Evolutionary conservation across 306 rosid genomes (phyloP).

Genomic region (Glycyrrhiza uralensis): DNA sequence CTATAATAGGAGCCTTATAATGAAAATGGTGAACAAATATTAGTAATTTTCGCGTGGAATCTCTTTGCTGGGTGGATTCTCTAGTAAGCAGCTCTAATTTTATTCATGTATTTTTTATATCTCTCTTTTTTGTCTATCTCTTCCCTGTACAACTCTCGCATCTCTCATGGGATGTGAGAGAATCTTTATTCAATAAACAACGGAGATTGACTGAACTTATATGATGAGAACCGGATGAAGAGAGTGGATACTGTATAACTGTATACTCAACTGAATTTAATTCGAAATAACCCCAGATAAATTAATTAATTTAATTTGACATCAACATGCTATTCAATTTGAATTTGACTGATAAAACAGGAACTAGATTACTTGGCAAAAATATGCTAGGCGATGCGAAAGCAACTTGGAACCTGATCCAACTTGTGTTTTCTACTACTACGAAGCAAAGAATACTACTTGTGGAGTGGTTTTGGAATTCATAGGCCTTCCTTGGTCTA

Average conservation of each 20-base stretch:
- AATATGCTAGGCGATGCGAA: background rate
- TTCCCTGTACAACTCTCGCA: too few species aligned
- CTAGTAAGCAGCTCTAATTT: too few species aligned
- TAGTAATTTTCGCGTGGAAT: background rate
- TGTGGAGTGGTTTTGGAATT: background rate
- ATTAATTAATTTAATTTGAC: background rate
- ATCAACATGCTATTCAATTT: background rate
- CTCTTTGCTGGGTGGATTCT: background rate
- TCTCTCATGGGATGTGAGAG: too few species aligned
- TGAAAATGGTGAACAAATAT: background rate
- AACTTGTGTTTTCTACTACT: background rate
- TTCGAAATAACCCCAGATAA: background rate
- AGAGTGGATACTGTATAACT: background rate
- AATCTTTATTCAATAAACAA: too few species aligned
- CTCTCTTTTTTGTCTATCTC: too few species aligned
- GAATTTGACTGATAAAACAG: background rate
- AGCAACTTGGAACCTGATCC: constrained; percentile 8
- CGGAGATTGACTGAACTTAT: background rate
- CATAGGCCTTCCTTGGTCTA: background rate
- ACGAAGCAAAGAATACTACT: constrained; percentile 32
- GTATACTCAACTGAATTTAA: background rate
- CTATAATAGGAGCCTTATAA: too few species aligned
- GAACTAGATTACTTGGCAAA: background rate
- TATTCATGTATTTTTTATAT: too few species aligned
- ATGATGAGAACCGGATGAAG: background rate